Conservation (phyloP, 768 basidiomycete species). For the Hypholoma fasciculare region DNA sequence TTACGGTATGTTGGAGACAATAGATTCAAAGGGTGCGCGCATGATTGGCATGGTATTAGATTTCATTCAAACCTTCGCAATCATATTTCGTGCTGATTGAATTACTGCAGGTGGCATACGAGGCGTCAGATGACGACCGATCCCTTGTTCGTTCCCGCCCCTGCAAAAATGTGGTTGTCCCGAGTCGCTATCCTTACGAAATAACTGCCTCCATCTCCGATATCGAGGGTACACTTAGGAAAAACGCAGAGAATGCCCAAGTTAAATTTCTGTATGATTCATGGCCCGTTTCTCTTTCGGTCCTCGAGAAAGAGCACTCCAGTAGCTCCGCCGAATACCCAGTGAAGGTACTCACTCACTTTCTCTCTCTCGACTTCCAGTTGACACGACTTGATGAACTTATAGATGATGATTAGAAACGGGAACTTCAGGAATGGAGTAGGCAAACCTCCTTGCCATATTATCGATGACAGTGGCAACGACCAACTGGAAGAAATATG, state of each 20-base stretch:
- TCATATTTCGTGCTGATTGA: neutral
- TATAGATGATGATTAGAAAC: too few species aligned
- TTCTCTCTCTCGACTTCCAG: neutral
- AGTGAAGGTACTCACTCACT: neutral
- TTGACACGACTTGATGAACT: too few species aligned
- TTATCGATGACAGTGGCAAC: too few species aligned
- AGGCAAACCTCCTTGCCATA: too few species aligned
- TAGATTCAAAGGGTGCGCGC: conserved; percentile 5
- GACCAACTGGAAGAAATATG: neutral
- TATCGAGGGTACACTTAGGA: conserved; percentile 8
- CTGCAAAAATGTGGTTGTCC: conserved; percentile 5
- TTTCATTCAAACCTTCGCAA: neutral
- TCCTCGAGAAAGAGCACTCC: neutral
- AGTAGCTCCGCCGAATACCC: neutral
- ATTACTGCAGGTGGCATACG: conserved; percentile 7
- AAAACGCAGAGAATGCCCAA: conserved; percentile 6
- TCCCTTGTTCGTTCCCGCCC: conserved; percentile 5
- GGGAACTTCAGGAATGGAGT: too few species aligned
- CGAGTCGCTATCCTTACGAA: conserved; percentile 10
- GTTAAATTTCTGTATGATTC: conserved; percentile 5
- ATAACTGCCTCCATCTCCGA: conserved; percentile 6
- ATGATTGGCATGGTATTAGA: conserved; percentile 9
- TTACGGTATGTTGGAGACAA: conserved; percentile 7
- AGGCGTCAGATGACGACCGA: neutral
- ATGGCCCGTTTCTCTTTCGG: conserved; percentile 8